Percentiles rank a stretch among this genome's conserved stretches.
These are phyloP conservation scores for Cutaneotrichosporon spelunceum DNA, from an alignment of 1,284 basidiomycete genomes.

Conservation along the genomic window DNA sequence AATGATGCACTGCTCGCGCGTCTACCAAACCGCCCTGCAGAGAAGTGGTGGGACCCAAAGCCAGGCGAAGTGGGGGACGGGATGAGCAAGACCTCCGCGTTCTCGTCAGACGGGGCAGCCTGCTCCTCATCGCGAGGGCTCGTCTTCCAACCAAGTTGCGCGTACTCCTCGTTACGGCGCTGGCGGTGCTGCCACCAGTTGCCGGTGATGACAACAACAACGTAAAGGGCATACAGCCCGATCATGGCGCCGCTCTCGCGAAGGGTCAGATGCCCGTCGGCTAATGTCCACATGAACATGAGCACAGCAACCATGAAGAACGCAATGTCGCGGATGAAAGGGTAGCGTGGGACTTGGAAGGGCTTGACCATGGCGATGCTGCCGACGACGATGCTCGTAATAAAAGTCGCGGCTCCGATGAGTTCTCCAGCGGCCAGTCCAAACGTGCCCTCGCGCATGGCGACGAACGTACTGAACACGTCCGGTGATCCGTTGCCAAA, in stretches of 20 bases:
- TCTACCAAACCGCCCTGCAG: background rate
- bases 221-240: slow-evolving; percentile 74
- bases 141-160: slow-evolving; percentile 20
- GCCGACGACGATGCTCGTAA: slow-evolving; percentile 91
- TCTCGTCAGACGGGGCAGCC: background rate
- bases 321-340: slow-evolving; percentile 87
- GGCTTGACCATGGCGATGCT: slow-evolving; percentile 94
- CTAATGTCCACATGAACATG: slow-evolving; percentile 70
- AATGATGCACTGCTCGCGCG: slow-evolving; percentile 6
- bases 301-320: slow-evolving; percentile 83
- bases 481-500: slow-evolving; percentile 93
- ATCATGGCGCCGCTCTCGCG: slow-evolving; percentile 76
- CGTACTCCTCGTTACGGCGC: slow-evolving; percentile 43
- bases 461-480: slow-evolving; percentile 90
- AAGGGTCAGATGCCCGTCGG: slow-evolving; percentile 68
- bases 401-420: slow-evolving; percentile 91
- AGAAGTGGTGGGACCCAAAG: background rate
- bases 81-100: slow-evolving; percentile 12
- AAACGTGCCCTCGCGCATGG: slow-evolving; percentile 80
- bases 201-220: slow-evolving; percentile 67
- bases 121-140: slow-evolving; percentile 10
- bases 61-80: background rate
- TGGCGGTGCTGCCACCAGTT: slow-evolving; percentile 66
- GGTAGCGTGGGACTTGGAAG: slow-evolving; percentile 73
- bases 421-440: slow-evolving; percentile 91